Conservation (phyloP, 257 asterid genomes). For the Leonotis leonurus region DNA sequence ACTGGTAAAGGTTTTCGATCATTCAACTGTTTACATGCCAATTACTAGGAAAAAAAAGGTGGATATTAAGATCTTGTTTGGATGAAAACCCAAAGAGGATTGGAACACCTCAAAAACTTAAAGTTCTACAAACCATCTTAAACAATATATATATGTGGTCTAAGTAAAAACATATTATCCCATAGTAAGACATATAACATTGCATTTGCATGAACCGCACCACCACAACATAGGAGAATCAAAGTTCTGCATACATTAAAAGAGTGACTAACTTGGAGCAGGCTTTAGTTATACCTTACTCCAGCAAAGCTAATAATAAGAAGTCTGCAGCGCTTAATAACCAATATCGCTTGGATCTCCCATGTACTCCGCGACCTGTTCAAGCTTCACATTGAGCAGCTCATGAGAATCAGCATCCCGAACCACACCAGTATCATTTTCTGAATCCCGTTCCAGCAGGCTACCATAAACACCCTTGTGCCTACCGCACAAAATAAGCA, state of each 20-base stretch:
- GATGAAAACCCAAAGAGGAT: not conserved
- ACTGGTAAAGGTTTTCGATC: not conserved
- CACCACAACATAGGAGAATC: not conserved
- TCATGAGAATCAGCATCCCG: slow-evolving; percentile 60
- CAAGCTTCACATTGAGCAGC: slow-evolving; percentile 53
- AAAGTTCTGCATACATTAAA: not conserved
- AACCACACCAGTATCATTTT: slow-evolving; percentile 61
- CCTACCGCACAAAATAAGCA: slow-evolving; percentile 58
- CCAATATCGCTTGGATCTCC: slow-evolving; percentile 87
- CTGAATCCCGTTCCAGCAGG: slow-evolving; percentile 61
- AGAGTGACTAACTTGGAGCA: not conserved
- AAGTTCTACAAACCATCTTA: not conserved
- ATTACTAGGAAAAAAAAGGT: not conserved
- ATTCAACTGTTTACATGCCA: not conserved
- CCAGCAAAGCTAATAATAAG: not conserved
- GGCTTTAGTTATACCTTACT: slow-evolving; percentile 16
- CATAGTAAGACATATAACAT: not conserved
- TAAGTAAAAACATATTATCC: not conserved
- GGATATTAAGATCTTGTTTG: not conserved
- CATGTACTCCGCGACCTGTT: slow-evolving; percentile 78
- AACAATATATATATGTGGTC: not conserved
- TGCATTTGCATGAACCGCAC: slow-evolving; percentile 4
- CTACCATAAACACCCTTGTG: slow-evolving; percentile 79
- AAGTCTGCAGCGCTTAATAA: slow-evolving; percentile 26
- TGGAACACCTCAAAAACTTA: not conserved